Evolutionary conservation across 306 rosid species (phyloP), one percentile per base, ranked within the genome.

Genomic region (Quercus berberidifolia): DNA sequence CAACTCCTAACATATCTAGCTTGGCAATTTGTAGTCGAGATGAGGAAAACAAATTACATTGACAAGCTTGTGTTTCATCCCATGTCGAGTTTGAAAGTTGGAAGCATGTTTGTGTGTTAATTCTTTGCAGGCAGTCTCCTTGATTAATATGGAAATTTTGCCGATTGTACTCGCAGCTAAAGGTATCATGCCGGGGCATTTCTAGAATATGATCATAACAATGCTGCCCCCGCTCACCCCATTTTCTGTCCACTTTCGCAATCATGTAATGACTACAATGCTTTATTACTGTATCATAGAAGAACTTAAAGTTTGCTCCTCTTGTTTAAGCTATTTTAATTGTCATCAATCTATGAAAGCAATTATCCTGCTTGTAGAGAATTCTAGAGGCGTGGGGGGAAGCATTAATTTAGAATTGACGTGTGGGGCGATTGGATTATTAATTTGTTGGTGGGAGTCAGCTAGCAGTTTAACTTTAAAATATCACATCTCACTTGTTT

Each of bases 11-110:
- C 78, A 18, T 90, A 25, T 76, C 90, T 56, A 87, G 90, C 73
- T 28, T 87, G 87, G 83, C 88, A 55, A 79, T 90, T 87, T 83
- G 82, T 79, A 80, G 82, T 26, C 86, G 83, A 80, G 78, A 78
- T 78, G 74, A 81, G 75, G 85, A 76, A 75, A 78, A 76, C 33
- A 63, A 81, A 74, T 72, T 75, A 41, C 89, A 75, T 71, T 86
- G 71, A 89, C 26, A 17, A 41, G 74, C 65, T 60, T 12, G 11
- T 76, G n/a, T 57, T 71, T 35, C 70, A 64, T 84, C 71, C n/a
- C 63, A 30, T 9, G 4, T n/a, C 11, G 6, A 60, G 35, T 33
- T 57, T 41, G 56, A 23, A 64, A 12, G 23, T 12, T 23, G 11
- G 76, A 69, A 84, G 69, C 64, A 55, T 55, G 72, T 35, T 69